A percentile compares a stretch with the other conserved stretches of the same genome.
These are phyloP conservation scores for Mortierella sp. DNA, from an alignment of 371 early-diverging fungal species.

Conservation along the genomic window DNA sequence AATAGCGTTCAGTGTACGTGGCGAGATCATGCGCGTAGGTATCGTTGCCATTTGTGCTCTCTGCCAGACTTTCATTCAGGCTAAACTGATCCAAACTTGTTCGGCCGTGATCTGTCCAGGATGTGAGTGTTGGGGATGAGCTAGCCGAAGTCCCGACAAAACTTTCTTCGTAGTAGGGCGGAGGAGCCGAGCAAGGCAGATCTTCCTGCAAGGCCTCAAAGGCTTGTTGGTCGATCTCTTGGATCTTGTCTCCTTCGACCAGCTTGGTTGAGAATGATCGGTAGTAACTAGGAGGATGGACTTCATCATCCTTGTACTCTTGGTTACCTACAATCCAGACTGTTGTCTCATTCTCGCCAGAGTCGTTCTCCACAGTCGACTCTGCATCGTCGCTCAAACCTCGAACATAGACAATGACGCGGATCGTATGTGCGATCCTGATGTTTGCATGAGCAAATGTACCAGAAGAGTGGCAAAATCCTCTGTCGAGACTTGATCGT, in stretches of 20 bases:
- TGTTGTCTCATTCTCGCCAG: slow-evolving; percentile 19
- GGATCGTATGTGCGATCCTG: slow-evolving; percentile 31
- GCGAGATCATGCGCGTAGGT: slow-evolving; percentile 26
- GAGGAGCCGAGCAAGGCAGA: neutral
- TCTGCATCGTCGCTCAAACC: slow-evolving; percentile 16
- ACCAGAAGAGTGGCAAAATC: slow-evolving; percentile 39
- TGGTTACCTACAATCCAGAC: slow-evolving; percentile 45
- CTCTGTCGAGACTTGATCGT: slow-evolving; percentile 24
- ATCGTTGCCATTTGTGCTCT: slow-evolving; percentile 10
- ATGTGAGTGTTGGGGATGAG: slow-evolving; percentile 8
- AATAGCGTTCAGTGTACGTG: slow-evolving; percentile 27
- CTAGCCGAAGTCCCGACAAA: slow-evolving; percentile 4
- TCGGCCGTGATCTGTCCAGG: neutral
- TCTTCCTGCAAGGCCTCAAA: slow-evolving; percentile 45
- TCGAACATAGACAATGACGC: slow-evolving; percentile 17
- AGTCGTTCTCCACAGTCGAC: slow-evolving; percentile 5
- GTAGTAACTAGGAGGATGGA: slow-evolving; percentile 42
- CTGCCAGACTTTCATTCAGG: slow-evolving; percentile 14
- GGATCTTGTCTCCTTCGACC: slow-evolving; percentile 38
- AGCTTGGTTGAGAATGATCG: slow-evolving; percentile 40
- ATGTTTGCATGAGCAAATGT: slow-evolving; percentile 12
- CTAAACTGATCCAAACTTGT: slow-evolving; percentile 20
- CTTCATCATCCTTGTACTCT: slow-evolving; percentile 34
- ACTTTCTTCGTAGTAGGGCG: slow-evolving; percentile 33
- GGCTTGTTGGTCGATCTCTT: slow-evolving; percentile 36